phyloP scores from a whole-genome alignment of 2,329 filamentous ascomycete genomes.

The Xylariomycetidae sp. region DNA sequence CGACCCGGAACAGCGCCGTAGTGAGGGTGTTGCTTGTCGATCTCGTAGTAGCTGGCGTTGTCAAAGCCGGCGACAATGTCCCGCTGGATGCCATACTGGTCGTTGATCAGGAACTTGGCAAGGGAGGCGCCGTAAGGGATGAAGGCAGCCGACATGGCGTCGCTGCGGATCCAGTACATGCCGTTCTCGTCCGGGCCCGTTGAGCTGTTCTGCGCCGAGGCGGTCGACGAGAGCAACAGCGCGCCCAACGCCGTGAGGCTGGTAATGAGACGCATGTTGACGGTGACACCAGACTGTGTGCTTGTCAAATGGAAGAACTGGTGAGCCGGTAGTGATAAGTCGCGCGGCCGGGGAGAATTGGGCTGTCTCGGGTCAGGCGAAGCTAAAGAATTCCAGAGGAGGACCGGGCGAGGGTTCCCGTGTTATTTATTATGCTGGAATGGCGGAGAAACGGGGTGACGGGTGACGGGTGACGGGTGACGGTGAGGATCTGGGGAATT shows the following conservation, averaged over 20 bases:
- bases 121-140: conserved; percentile 71
- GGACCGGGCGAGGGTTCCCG: too few relatives aligned
- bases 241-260: conserved; percentile 23
- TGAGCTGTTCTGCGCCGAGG: conserved; percentile 21
- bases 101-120: conserved; percentile 63
- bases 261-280: conserved; percentile 24
- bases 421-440: too few relatives aligned
- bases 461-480: too few relatives aligned
- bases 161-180: conserved; percentile 66
- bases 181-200: conserved; percentile 48
- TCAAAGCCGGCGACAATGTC: conserved; percentile 72
- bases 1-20: conserved; percentile 68
- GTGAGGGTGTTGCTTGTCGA: conserved; percentile 62
- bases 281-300: too few relatives aligned
- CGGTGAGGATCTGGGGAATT: conserved; percentile 17
- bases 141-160: conserved; percentile 62
- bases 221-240: conserved; percentile 26
- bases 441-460: conserved; percentile 3
- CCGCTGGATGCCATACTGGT: conserved; percentile 60
- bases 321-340: too few relatives aligned
- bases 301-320: too few relatives aligned
- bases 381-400: too few relatives aligned
- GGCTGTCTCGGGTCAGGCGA: too few relatives aligned
- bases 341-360: too few relatives aligned
- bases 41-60: conserved; percentile 64